Conservation (phyloP, 2,329 filamentous ascomycete genomes). For the Hypoxylon sp. region DNA sequence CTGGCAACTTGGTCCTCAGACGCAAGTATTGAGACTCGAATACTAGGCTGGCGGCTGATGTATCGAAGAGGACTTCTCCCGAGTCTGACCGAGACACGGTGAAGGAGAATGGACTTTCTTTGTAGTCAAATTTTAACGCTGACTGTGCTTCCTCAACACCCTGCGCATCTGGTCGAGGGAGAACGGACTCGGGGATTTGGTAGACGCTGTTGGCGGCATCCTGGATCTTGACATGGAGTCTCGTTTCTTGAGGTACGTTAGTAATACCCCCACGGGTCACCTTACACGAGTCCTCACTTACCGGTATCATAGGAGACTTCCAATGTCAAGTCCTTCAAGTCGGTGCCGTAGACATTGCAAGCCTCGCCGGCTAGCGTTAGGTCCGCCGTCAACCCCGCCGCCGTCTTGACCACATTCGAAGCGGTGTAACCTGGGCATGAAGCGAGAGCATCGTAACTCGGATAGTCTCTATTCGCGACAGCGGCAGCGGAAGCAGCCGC, state of each 20-base stretch:
- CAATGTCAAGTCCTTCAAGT: slow-evolving; percentile 73
- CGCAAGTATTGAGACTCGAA: slow-evolving; percentile 86
- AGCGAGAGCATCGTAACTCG: slow-evolving; percentile 50
- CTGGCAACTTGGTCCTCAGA: slow-evolving; percentile 78
- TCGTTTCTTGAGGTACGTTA: slow-evolving; percentile 64
- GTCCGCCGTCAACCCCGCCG: slow-evolving; percentile 71
- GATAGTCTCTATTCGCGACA: slow-evolving; percentile 46
- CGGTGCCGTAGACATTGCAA: slow-evolving; percentile 79
- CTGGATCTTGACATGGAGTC: slow-evolving; percentile 82
- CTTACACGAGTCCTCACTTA: slow-evolving; percentile 37
- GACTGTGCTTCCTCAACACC: slow-evolving; percentile 42
- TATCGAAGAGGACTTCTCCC: slow-evolving; percentile 76
- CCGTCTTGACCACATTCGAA: slow-evolving; percentile 67
- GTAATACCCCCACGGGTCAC: not conserved
- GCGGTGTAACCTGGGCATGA: slow-evolving; percentile 75
- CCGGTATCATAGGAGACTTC: slow-evolving; percentile 76
- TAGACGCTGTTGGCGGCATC: slow-evolving; percentile 79
- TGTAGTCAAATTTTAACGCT: slow-evolving; percentile 56
- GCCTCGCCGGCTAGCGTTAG: slow-evolving; percentile 73
- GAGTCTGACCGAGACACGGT: slow-evolving; percentile 57
- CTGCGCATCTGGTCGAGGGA: slow-evolving; percentile 69
- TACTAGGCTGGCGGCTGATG: slow-evolving; percentile 74
- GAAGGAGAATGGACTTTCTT: slow-evolving; percentile 60
- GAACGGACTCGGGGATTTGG: slow-evolving; percentile 78
- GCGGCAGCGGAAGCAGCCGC: slow-evolving; percentile 50